Base-by-base conservation (phyloP, 345 rosid genomes). In the Cardamine occulta region DNA sequence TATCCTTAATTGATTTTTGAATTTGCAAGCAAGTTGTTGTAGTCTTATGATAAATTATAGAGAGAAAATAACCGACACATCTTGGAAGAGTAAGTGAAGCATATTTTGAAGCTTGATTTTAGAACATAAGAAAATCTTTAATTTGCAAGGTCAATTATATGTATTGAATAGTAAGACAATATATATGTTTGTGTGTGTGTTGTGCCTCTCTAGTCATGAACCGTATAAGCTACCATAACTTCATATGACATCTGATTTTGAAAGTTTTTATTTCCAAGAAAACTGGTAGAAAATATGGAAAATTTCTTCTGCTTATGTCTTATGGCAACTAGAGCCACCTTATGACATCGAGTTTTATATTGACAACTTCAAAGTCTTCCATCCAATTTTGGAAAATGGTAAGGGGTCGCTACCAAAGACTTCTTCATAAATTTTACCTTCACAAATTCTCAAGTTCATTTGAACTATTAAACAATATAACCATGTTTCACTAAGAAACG, bases 311-410 rank as follows among this genome's bases (percentile, higher is more conserved):
- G 24, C 70, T 53, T 53, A 28, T 52, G 54, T 66, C 24, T 63
- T 55, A 11, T 8, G 52, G 67, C 63, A 64, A 19, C 54, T 73
- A 28, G 8, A 7, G 63, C 56, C 44, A 53, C 63, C 9, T 28
- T 21, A 32, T 74, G 71, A 55, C 57, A 37, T 56, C 44, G 9
- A 55, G 35, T 64, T 74, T 55, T 66, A 35, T 55, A 66, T 66
- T 74, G 73, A 74, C 59, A 57, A 66, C 26, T 65, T 74, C 66
- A 66, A 65, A 74, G 78, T 65, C 57, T 57, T 15, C 63, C 24
- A 55, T 21, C 19, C 19, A 19, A 66, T 44, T 15, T 32, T 65
- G 44, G 2, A 34, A 42, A 42, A 14, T 15, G 13, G 59, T 47
- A 74, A 74, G 34, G 8, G 11, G 31, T 74, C 66, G 66, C 78